Evolutionary conservation across 306 rosid species (phyloP).

Genomic region (Castanea mollissima): DNA sequence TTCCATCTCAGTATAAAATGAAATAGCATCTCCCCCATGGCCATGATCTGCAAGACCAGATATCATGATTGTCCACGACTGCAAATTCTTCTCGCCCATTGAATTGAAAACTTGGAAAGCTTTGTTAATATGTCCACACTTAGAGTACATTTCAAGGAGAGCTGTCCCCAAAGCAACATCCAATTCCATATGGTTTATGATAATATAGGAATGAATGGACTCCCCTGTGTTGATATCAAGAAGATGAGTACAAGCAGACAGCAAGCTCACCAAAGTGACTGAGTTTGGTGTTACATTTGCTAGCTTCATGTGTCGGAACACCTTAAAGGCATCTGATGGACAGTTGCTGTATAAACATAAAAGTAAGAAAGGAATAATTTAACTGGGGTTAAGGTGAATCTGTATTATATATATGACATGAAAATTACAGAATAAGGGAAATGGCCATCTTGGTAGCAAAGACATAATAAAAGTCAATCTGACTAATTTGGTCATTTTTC

Average conservation of each 20-base stretch:
- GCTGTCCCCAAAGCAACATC: constrained; percentile 56
- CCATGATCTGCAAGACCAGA: constrained; percentile 64
- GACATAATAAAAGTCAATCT: background rate
- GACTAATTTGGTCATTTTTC: background rate
- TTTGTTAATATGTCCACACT: constrained; percentile 45
- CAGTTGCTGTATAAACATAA: constrained; percentile 20
- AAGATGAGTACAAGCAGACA: constrained; percentile 45
- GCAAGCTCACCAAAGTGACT: constrained; percentile 54
- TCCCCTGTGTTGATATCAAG: constrained; percentile 34
- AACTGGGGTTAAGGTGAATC: background rate
- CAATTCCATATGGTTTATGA: constrained; percentile 24
- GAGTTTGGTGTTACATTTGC: constrained; percentile 41
- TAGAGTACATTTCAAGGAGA: constrained; percentile 54
- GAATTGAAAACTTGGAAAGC: constrained; percentile 42
- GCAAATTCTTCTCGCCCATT: constrained; percentile 48
- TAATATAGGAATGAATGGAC: constrained; percentile 47
- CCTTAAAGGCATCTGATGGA: constrained; percentile 30
- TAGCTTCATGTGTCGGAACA: constrained; percentile 37
- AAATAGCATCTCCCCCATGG: constrained; percentile 33
- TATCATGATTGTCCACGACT: constrained; percentile 63
- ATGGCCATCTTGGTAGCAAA: background rate
- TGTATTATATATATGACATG: background rate
- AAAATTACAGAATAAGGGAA: background rate
- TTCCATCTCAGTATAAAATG: constrained; percentile 46
- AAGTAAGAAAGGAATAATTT: background rate